Evolutionary conservation across 352 stramenopile species (phyloP).

Genomic region (Globisporangium uncinulatum): DNA sequence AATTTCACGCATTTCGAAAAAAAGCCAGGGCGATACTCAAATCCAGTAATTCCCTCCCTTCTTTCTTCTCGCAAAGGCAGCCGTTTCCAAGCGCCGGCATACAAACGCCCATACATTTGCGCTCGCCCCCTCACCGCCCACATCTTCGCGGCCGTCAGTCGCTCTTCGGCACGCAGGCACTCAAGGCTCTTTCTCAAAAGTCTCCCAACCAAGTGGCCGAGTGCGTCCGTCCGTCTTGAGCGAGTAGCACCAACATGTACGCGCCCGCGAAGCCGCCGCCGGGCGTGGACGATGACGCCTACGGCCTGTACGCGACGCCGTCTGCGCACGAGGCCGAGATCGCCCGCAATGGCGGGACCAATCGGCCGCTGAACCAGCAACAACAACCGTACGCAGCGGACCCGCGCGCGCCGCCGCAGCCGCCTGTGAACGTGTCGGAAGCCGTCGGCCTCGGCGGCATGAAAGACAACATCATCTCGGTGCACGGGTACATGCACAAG

Average conservation of each 20-base stretch:
- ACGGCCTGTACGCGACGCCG: slow-evolving; percentile 37
- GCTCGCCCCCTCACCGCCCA: too few species aligned
- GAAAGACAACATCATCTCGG: slow-evolving; percentile 84
- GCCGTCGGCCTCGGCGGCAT: slow-evolving; percentile 14
- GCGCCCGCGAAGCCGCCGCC: not conserved
- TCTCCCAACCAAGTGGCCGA: too few species aligned
- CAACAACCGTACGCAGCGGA: slow-evolving; percentile 21
- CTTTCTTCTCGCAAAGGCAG: not conserved
- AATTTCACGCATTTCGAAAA: not conserved
- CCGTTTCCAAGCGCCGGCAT: not conserved
- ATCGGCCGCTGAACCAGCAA: slow-evolving; percentile 17
- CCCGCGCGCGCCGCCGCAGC: slow-evolving; percentile 44
- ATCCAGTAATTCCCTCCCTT: not conserved
- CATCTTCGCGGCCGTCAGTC: not conserved
- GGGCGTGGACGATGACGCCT: not conserved
- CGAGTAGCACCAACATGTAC: slow-evolving; percentile 13
- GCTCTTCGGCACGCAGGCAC: not conserved
- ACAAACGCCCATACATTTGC: not conserved
- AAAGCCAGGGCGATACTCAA: not conserved
- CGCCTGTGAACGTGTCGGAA: slow-evolving; percentile 69
- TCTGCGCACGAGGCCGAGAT: slow-evolving; percentile 59
- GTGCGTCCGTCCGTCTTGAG: not conserved
- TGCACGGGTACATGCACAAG: slow-evolving; percentile 89
- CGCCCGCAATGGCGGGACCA: slow-evolving; percentile 30
- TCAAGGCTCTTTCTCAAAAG: not conserved